phyloP scores from a whole-genome alignment of 495 filamentous ascomycete species.

The Xylaria cubensis region DNA sequence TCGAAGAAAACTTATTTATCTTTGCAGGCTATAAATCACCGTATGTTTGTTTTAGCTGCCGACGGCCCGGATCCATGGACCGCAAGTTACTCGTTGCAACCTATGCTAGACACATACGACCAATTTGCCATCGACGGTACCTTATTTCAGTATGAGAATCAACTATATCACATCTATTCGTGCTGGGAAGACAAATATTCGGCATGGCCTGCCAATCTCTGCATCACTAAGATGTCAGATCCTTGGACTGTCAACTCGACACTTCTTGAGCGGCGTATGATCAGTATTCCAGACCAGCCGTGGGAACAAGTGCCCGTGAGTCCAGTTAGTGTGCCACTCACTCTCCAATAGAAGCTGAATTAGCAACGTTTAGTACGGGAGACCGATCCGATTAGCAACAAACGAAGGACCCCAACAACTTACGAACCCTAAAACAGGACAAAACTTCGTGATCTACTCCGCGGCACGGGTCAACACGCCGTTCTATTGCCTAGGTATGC shows the following conservation, averaged over 20 bases:
- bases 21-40: slow-evolving; percentile 55
- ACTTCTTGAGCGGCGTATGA: slow-evolving; percentile 50
- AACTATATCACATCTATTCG: slow-evolving; percentile 58
- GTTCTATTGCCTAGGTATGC: slow-evolving; percentile 49
- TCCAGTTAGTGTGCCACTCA: neutral
- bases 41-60: slow-evolving; percentile 58
- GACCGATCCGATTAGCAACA: slow-evolving; percentile 49
- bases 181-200: slow-evolving; percentile 56
- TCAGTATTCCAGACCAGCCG: slow-evolving; percentile 50
- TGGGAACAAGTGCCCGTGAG: slow-evolving; percentile 55
- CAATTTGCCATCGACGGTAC: slow-evolving; percentile 61
- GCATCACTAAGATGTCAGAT: slow-evolving; percentile 55
- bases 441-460: slow-evolving; percentile 55
- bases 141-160: slow-evolving; percentile 49
- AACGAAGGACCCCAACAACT: slow-evolving; percentile 60
- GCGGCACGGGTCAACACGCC: slow-evolving; percentile 54
- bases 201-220: slow-evolving; percentile 58
- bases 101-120: slow-evolving; percentile 56
- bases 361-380: slow-evolving; percentile 42
- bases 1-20: slow-evolving; percentile 32
- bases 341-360: neutral
- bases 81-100: slow-evolving; percentile 48
- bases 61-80: slow-evolving; percentile 51
- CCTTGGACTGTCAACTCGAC: slow-evolving; percentile 54
- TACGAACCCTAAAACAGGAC: slow-evolving; percentile 52